Percentiles rank a stretch among this genome's conserved stretches.
These are phyloP conservation scores for Geotrichum ghanense DNA, from an alignment of 805 yeast species.

Conservation along the genomic window DNA sequence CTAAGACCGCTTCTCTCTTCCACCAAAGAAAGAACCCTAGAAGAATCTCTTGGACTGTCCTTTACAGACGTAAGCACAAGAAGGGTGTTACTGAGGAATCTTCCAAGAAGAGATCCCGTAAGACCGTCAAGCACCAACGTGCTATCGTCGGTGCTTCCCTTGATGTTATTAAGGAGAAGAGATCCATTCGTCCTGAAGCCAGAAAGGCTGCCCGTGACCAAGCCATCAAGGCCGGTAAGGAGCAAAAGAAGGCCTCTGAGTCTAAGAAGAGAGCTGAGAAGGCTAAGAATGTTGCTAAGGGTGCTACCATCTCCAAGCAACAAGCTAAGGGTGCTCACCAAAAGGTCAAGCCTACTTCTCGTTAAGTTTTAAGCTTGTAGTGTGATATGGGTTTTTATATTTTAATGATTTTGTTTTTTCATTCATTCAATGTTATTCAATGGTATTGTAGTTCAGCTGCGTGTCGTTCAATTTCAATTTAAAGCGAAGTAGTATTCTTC, in stretches of 20 bases:
- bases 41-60: slow-evolving; percentile 98
- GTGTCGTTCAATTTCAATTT: no score
- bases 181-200: slow-evolving; percentile 89
- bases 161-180: slow-evolving; percentile 96
- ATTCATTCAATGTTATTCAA: no score
- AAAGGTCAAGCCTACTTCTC: slow-evolving; percentile 93
- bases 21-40: slow-evolving; percentile 99
- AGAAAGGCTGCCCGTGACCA: slow-evolving; percentile 96
- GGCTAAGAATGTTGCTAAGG: slow-evolving; percentile 4
- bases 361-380: slow-evolving; percentile 40
- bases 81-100: slow-evolving; percentile 99
- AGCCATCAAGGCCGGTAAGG: slow-evolving; percentile 49
- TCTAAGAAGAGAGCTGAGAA: slow-evolving; percentile 70
- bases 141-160: slow-evolving; percentile 99
- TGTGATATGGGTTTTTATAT: background rate
- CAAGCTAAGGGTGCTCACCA: slow-evolving; percentile 97
- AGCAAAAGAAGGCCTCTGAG: slow-evolving; percentile 67
- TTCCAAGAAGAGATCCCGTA: slow-evolving; percentile 93
- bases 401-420: background rate
- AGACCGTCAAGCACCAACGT: slow-evolving; percentile 97
- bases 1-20: slow-evolving; percentile 96
- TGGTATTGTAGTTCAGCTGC: no score
- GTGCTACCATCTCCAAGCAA: slow-evolving; percentile 71
- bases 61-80: slow-evolving; percentile 99
- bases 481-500: no score